Conservation (phyloP, 306 rosid species). For the Cucumis melo region DNA sequence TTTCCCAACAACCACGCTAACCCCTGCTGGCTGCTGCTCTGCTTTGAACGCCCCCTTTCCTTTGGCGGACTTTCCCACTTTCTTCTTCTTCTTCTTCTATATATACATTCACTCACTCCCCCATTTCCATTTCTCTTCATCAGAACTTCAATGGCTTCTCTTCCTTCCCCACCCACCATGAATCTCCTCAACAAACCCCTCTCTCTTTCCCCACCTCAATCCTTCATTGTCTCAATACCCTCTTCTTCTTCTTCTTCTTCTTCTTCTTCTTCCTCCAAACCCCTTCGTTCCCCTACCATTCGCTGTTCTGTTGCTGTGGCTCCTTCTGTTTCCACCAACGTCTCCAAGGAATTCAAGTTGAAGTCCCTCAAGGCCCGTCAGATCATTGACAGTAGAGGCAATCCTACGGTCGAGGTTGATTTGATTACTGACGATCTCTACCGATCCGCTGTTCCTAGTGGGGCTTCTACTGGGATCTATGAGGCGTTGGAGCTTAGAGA, state of each 20-base stretch:
- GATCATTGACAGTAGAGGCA: slow-evolving; percentile 92
- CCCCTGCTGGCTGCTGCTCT: background rate
- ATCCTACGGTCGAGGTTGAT: slow-evolving; percentile 97
- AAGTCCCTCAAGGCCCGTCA: slow-evolving; percentile 84
- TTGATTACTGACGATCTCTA: slow-evolving; percentile 64
- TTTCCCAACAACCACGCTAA: background rate
- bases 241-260: background rate
- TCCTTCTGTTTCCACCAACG: slow-evolving; percentile 19
- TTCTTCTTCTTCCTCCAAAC: background rate
- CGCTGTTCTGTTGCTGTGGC: slow-evolving; percentile 39
- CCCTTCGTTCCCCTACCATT: slow-evolving; percentile 14
- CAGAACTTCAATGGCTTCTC: slow-evolving; percentile 23
- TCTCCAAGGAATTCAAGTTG: slow-evolving; percentile 26
- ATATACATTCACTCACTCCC: background rate
- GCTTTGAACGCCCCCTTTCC: slow-evolving; percentile 37
- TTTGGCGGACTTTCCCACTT: slow-evolving; percentile 49
- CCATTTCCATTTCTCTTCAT: background rate
- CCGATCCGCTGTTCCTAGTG: slow-evolving; percentile 96
- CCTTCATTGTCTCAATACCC: slow-evolving; percentile 9
- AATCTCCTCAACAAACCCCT: slow-evolving; percentile 30
- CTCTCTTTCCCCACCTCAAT: slow-evolving; percentile 21
- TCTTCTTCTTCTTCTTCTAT: background rate
- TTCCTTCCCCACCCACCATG: slow-evolving; percentile 34
- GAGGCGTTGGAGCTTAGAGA: slow-evolving; percentile 98
- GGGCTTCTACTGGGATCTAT: slow-evolving; percentile 94